phyloP scores from a whole-genome alignment of 441 rosid genomes.

The Gossypium armourianum region DNA sequence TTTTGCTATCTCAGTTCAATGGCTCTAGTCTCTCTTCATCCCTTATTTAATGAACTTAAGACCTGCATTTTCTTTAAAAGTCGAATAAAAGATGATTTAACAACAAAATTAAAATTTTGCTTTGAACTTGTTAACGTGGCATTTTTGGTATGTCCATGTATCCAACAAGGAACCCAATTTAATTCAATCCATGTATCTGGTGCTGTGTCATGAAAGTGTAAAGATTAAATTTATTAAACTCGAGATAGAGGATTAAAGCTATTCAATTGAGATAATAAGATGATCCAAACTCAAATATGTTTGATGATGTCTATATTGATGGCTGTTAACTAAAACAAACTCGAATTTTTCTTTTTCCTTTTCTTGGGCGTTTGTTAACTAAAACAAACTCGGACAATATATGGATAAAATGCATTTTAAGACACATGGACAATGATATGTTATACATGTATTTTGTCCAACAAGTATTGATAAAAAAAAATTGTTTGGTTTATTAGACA shows the following conservation, averaged over 20 bases:
- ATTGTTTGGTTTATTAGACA: background rate
- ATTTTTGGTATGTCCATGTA: background rate
- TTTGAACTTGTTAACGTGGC: background rate
- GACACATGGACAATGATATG: background rate
- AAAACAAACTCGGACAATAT: background rate
- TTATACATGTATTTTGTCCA: background rate
- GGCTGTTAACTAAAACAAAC: background rate
- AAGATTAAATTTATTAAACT: background rate
- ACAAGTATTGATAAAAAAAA: background rate
- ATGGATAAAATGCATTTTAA: background rate
- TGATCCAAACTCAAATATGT: background rate
- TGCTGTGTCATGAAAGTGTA: background rate
- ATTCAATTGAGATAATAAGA: background rate
- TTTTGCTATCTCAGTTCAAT: background rate
- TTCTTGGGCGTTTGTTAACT: background rate
- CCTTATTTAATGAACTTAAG: background rate
- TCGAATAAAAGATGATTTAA: background rate
- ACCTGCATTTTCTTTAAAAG: background rate
- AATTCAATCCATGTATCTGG: background rate
- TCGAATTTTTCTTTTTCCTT: too few species aligned
- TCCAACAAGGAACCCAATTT: background rate
- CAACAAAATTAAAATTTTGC: background rate
- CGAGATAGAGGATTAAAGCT: background rate
- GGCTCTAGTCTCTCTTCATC: background rate
- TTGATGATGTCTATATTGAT: background rate